Evolutionary conservation across 495 filamentous ascomycete species (phyloP).

Genomic region (Tetracladium setigerum): DNA sequence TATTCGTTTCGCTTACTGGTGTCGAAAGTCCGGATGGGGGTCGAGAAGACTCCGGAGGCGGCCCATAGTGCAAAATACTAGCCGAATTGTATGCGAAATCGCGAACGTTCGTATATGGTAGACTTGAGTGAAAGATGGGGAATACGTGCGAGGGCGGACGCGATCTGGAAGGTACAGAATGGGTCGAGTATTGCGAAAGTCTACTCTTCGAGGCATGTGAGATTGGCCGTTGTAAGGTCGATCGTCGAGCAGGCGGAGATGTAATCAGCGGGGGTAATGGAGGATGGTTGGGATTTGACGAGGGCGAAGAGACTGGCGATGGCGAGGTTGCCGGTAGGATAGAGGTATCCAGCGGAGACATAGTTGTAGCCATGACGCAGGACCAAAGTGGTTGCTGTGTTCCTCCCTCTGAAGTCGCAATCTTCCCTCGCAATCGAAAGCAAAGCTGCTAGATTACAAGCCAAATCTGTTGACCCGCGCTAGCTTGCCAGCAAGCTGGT

Average conservation of each 20-base stretch:
- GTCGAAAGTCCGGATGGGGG: conserved; percentile 71
- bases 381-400: too few species aligned
- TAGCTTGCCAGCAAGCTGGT: too few species aligned
- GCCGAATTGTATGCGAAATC: conserved; percentile 87
- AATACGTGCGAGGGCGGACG: conserved; percentile 72
- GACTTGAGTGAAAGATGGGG: conserved; percentile 76
- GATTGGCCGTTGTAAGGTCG: conserved; percentile 55
- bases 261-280: conserved; percentile 59
- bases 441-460: too few species aligned
- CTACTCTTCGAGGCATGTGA: conserved; percentile 67
- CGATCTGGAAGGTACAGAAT: conserved; percentile 64
- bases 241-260: conserved; percentile 44
- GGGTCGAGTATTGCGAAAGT: conserved; percentile 52
- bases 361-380: conserved; percentile 47
- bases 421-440: too few species aligned
- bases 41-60: conserved; percentile 63
- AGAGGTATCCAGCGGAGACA: conserved; percentile 35
- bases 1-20: conserved; percentile 68
- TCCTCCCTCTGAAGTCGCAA: too few species aligned
- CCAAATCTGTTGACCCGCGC: too few species aligned
- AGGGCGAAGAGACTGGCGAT: conserved; percentile 42
- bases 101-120: conserved; percentile 83
- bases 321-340: conserved; percentile 44
- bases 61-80: conserved; percentile 91
- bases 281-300: conserved; percentile 48